Evolutionary conservation across 257 asterid species (phyloP), one percentile per base, ranked within the genome.

Genomic region (Plantago major): DNA sequence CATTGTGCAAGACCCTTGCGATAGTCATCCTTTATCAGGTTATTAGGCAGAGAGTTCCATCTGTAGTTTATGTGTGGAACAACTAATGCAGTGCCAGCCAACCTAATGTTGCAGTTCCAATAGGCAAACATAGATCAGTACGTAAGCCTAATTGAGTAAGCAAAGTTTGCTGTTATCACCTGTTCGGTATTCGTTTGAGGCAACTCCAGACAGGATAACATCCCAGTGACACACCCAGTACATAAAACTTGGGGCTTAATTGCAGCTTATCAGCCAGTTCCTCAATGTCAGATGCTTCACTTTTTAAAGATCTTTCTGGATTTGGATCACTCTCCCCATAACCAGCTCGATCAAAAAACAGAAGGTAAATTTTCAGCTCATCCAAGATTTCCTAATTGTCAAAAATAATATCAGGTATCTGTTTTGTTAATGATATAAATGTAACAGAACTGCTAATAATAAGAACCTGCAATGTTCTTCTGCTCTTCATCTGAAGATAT

Each of bases 301-400:
- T 91, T 71, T 78, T 88, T 54, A 84, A 84, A 11, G 95, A 70
- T 61, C 90, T 84, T 26, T 52, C 64, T 18, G 94, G 95, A 75
- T 88, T 77, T 28, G 96, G 94, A 55, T 86, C 92, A 47, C 98
- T 91, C 65, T 91, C 98, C 37, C 96, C 96, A 52, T 88, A 91
- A 6, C 98, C 98, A 4, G 96, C 95, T 28, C 98, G 92, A 72
- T 91, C 98, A 61, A 75, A 91, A 61, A 83, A 73, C 30, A 88
- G 57, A 49, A 88, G n/a, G 70, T 82, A 91, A 60, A 88, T 42
- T 60, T 63, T 43, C 13, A 74, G 74, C 74, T 88, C 95, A 57
- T 82, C 68, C 16, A 84, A 33, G 33, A 84, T 73, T 62, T 84
- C 94, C 98, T 91, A 79, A 42, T 62, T n/a, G 63, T 73, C 55